Conservation (phyloP, 2,329 filamentous ascomycete genomes). For the Talaromyces sp. region DNA sequence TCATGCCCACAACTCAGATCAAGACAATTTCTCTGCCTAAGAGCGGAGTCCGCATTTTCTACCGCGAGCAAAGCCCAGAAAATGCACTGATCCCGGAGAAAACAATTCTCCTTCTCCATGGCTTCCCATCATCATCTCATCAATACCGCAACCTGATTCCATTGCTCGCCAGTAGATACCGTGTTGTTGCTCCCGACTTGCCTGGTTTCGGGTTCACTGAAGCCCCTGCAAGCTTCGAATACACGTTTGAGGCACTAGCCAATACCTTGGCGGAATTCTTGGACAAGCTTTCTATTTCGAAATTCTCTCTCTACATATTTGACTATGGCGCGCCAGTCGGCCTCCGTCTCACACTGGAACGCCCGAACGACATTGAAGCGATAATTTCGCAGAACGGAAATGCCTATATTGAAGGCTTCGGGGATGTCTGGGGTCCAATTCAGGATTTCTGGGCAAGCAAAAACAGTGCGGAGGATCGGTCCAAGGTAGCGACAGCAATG, state of each 20-base stretch:
- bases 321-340: constrained; percentile 61
- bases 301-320: constrained; percentile 59
- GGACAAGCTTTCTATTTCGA: constrained; percentile 44
- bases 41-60: constrained; percentile 34
- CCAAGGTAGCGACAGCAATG: constrained; percentile 33
- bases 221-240: constrained; percentile 46
- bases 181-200: constrained; percentile 56
- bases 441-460: constrained; percentile 47
- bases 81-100: constrained; percentile 29
- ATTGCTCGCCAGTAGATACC: constrained; percentile 41
- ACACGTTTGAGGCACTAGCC: constrained; percentile 55
- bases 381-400: constrained; percentile 62
- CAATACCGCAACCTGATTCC: constrained; percentile 48
- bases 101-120: constrained; percentile 46
- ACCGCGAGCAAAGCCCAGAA: constrained; percentile 34
- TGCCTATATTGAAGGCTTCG: constrained; percentile 57
- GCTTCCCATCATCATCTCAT: constrained; percentile 47
- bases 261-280: constrained; percentile 50
- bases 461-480: constrained; percentile 31
- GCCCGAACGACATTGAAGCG: constrained; percentile 47
- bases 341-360: constrained; percentile 52
- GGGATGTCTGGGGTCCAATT: constrained; percentile 51
- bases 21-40: background rate
- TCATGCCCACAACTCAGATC: background rate
- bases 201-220: constrained; percentile 60